Base-by-base conservation (phyloP, 352 stramenopile species). In the Phytophthora fragariaefolia region DNA sequence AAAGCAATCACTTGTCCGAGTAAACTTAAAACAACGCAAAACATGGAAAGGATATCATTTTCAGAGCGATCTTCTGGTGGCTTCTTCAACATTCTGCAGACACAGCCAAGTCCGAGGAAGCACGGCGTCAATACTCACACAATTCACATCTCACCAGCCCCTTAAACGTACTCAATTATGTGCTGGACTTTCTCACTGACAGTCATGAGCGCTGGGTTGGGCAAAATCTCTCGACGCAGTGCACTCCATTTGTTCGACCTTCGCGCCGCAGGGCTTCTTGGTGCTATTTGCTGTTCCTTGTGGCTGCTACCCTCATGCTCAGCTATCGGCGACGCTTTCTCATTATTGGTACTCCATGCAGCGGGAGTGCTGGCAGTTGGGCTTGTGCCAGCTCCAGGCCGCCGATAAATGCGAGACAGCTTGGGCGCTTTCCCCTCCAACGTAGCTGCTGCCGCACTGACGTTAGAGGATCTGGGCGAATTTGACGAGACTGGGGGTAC, bases 61-160 rank as follows among this genome's bases (percentile, higher is more conserved):
- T 93, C 81, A 3, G 77, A 67, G 17, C 85, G 85, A 34, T 93
- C 82, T 69, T 91, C 85, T 17, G 85, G 80, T 1, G 71, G 71
- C 49, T 81, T 87, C 12, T 81, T 83, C 49, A 92, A 51, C 47
- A 81, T 90, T n/a, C 83, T 92, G 57, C 42, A 40, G 18, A 52
- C 18, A 18, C 3, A 20, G n/a, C n/a, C n/a, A n/a, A n/a, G n/a
- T n/a, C n/a, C n/a, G n/a, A n/a, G n/a, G 32, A 65, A 42, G 17
- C 6, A 45, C 3, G 17, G 52, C 1, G 13, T 63, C 6, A 55
- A 43, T 20, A 61, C 26, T n/a, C 17, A 18, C 34, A 43, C 13
- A 43, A 6, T 17, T 13, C 38, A 26, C 24, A 49, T 20, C n/a
- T 27, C 42, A 27, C 4, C 18, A 12, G 20, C n/a, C 26, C 5